Conservation (phyloP, 2,329 filamentous ascomycete genomes). For the Venturia oleaginea region DNA sequence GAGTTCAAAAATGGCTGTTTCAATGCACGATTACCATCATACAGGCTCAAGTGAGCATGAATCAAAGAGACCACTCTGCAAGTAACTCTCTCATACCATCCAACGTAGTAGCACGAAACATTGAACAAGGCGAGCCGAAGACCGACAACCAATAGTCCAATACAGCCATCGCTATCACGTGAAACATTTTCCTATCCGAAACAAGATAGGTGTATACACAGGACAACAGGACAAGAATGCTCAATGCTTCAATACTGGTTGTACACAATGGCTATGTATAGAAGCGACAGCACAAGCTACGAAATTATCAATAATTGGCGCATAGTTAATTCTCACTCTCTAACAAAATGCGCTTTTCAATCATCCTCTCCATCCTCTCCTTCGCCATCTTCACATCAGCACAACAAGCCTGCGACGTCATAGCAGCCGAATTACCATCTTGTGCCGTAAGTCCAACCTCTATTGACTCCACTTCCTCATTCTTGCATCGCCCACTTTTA, state of each 20-base stretch:
- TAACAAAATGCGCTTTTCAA: not conserved
- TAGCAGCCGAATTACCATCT: constrained; percentile 2
- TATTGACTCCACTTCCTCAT: not conserved
- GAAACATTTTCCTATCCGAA: not conserved
- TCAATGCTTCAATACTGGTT: too few relatives aligned
- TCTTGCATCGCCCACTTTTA: not conserved
- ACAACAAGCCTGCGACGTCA: not conserved
- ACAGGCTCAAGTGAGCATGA: too few relatives aligned
- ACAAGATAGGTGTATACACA: not conserved
- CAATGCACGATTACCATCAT: too few relatives aligned
- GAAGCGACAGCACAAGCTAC: too few relatives aligned
- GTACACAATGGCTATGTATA: too few relatives aligned
- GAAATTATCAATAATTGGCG: too few relatives aligned
- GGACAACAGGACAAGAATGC: not conserved
- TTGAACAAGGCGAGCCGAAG: not conserved
- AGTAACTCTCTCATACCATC: too few relatives aligned
- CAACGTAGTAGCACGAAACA: not conserved
- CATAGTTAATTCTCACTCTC: not conserved
- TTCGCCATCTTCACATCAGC: not conserved
- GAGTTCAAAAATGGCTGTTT: too few relatives aligned
- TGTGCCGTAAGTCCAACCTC: not conserved
- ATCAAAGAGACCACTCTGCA: too few relatives aligned
- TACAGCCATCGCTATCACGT: not conserved
- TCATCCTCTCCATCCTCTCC: not conserved
- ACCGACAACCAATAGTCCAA: not conserved